A percentile compares a stretch with the other conserved stretches of the same genome.
phyloP scores from a whole-genome alignment of 768 basidiomycete genomes.

The Ephemerocybe angulata region DNA sequence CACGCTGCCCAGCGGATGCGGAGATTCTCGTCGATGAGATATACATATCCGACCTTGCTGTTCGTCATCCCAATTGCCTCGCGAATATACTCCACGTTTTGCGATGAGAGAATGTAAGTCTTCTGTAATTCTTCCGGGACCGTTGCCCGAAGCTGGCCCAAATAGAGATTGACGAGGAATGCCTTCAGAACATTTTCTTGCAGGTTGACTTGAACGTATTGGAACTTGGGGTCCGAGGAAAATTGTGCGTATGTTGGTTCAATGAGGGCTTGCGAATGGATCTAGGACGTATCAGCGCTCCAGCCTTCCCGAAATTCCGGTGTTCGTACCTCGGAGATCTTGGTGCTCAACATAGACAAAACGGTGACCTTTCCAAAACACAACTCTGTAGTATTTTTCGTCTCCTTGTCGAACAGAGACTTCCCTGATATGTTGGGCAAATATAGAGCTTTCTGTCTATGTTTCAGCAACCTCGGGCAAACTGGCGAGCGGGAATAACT shows the following conservation, averaged over 20 bases:
- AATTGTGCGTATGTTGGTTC: conserved; percentile 52
- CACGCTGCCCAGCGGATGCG: conserved; percentile 92
- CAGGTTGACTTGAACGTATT: conserved; percentile 83
- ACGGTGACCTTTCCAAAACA: conserved; percentile 75
- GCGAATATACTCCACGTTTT: conserved; percentile 83
- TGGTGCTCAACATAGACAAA: conserved; percentile 78
- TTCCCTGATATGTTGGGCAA: conserved; percentile 84
- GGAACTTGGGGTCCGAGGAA: conserved; percentile 55
- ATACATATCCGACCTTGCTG: conserved; percentile 88
- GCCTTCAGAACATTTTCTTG: conserved; percentile 94
- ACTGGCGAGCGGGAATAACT: conserved; percentile 24
- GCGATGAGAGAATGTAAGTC: conserved; percentile 75
- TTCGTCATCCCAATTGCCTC: conserved; percentile 87
- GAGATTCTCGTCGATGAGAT: conserved; percentile 78
- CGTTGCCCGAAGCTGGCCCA: conserved; percentile 63
- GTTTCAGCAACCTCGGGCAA: not conserved
- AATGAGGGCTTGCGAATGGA: conserved; percentile 74
- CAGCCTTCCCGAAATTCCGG: not conserved
- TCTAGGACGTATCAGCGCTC: conserved; percentile 36
- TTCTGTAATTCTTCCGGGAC: conserved; percentile 63
- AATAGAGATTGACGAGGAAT: conserved; percentile 81
- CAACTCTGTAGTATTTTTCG: conserved; percentile 73
- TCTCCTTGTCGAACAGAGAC: conserved; percentile 50
- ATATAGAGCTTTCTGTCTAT: conserved; percentile 78
- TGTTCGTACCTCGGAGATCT: conserved; percentile 77